Evolutionary conservation across 768 basidiomycete species (phyloP).

Genomic region (Lactifluus pinguis): DNA sequence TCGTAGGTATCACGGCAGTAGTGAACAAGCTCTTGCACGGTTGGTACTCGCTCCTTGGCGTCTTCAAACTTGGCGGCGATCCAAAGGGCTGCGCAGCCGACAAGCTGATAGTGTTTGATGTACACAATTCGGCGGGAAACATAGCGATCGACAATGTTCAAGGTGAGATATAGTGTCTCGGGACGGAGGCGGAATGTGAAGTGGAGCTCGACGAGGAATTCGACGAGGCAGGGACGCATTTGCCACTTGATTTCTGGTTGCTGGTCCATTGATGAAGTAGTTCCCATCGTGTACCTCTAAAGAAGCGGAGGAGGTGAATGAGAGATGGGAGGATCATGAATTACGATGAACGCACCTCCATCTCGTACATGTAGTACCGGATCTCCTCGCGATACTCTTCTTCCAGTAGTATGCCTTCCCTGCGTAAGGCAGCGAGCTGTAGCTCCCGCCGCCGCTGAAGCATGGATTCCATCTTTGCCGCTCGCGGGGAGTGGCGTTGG

Average conservation of each 20-base stretch:
- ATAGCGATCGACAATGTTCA: slow-evolving; percentile 99
- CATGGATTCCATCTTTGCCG: slow-evolving; percentile 47
- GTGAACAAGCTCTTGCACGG: slow-evolving; percentile 86
- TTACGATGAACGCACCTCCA: slow-evolving; percentile 73
- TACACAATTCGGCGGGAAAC: slow-evolving; percentile 97
- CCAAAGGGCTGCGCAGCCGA: slow-evolving; percentile 97
- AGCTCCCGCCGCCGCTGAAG: slow-evolving; percentile 63
- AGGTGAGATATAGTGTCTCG: slow-evolving; percentile 95
- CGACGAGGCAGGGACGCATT: slow-evolving; percentile 97
- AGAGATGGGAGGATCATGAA: slow-evolving; percentile 2
- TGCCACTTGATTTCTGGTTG: slow-evolving; percentile 99
- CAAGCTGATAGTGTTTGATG: slow-evolving; percentile 98
- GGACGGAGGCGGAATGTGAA: slow-evolving; percentile 96
- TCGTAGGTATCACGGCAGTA: slow-evolving; percentile 97
- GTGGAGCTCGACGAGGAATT: slow-evolving; percentile 98
- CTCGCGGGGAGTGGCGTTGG: slow-evolving; percentile 54
- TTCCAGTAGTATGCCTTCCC: slow-evolving; percentile 75
- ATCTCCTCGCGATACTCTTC: slow-evolving; percentile 96
- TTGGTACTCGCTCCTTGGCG: slow-evolving; percentile 95
- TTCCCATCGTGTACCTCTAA: slow-evolving; percentile 80
- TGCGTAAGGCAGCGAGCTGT: slow-evolving; percentile 58
- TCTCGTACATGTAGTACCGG: slow-evolving; percentile 87
- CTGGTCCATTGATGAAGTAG: slow-evolving; percentile 95
- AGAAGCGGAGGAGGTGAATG: slow-evolving; percentile 14
- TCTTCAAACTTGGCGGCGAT: slow-evolving; percentile 99